Base-by-base conservation (phyloP, 495 filamentous ascomycete species). In the Bacidia gigantensis region DNA sequence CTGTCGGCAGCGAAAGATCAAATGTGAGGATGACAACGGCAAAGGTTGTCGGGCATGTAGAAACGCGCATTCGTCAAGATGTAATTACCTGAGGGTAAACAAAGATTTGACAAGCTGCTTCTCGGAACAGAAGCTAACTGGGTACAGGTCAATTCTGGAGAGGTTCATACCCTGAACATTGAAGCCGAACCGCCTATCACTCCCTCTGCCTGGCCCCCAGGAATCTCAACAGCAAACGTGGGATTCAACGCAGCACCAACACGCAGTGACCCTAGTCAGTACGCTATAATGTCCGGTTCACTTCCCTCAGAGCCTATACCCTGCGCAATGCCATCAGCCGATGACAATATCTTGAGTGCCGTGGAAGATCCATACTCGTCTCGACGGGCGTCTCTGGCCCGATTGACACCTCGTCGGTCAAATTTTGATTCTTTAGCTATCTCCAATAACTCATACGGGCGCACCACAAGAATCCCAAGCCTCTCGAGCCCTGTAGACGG, bases 1-100 rank as follows among this genome's bases (percentile, higher is more conserved):
- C 54, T 98, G 92, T 63, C 81, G 92, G 46, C 89, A 89, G 65
- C 76, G 92, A 49, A 98, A 98, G 72, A 98, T 98, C 60, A 84
- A 87, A 63, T 98, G 92, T 69, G 95, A 86, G 55, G 92, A 90
- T 26, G 89, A 96, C 23, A 75, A 86, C 62, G 84, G 82, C 10
- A 69, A 71, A 21, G 86, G 85, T 25, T 98, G 92, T 62, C 67
- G 75, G 14, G 94, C 89, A 66, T 98, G 92, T 70, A 84, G 75
- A 68, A 55, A 80, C 89, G 49, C 82, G 83, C 26, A 72, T 73
- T 29, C 75, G 82, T 17, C 43, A 62, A 26, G 49, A 25, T 95
- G 89, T 66, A 78, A 81, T 42, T 95, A 93, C 60, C 67, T 88
- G 46, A 77, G 88, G 68, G 88, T 93, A 78, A 69, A 70, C 60